Conservation (phyloP, 2,329 filamentous ascomycete genomes). For the Exophiala sp. region DNA sequence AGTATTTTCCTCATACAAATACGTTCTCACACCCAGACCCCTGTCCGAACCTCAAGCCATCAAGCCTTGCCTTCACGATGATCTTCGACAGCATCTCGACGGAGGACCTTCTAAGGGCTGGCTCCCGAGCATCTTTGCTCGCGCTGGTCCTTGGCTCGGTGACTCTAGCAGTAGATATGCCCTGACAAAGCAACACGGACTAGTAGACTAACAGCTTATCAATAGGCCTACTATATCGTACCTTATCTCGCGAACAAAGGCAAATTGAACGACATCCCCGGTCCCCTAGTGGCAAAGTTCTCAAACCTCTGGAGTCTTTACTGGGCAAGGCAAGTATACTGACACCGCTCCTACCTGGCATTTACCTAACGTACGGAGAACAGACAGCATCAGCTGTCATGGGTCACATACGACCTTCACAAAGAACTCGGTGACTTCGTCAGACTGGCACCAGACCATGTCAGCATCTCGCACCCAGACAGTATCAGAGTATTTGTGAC, state of each 20-base stretch:
- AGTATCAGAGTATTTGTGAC: conserved; percentile 1
- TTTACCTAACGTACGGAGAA: neutral
- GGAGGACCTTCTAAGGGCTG: neutral
- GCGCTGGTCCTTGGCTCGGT: neutral
- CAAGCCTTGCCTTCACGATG: neutral
- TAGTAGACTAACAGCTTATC: neutral
- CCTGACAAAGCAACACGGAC: neutral
- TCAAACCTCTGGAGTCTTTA: conserved; percentile 2
- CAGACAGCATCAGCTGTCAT: conserved; percentile 7
- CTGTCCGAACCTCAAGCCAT: neutral
- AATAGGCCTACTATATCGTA: neutral
- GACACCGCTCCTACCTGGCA: neutral
- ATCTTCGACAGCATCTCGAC: neutral
- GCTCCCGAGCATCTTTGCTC: neutral
- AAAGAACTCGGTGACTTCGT: conserved; percentile 7
- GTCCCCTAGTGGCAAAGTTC: neutral
- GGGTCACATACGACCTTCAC: conserved; percentile 2
- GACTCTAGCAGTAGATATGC: neutral
- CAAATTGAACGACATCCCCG: conserved; percentile 1
- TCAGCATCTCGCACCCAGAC: conserved; percentile 6
- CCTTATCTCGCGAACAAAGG: neutral
- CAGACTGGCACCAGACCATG: conserved; percentile 3
- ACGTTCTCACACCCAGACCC: neutral
- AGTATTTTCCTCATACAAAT: neutral
- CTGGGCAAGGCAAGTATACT: neutral